Evolutionary conservation across 805 yeast species (phyloP).

Genomic region (Ogataea trehaloabstinens): DNA sequence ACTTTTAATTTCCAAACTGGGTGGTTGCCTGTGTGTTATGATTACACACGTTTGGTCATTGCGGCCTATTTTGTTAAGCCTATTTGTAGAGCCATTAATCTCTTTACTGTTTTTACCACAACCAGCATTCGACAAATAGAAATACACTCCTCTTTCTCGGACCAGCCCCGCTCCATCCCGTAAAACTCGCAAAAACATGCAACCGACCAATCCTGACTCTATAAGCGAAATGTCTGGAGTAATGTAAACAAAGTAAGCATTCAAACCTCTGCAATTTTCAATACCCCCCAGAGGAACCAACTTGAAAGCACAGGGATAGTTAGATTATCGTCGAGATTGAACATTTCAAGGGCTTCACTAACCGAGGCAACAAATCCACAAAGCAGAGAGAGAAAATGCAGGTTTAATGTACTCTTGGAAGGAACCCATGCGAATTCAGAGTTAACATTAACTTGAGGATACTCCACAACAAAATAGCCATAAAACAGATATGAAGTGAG

Average conservation of each 20-base stretch:
- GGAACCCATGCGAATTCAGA: constrained; percentile 66
- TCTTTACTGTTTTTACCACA: too few relatives aligned
- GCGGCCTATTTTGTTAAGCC: neutral
- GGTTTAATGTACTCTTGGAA: constrained; percentile 53
- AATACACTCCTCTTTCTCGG: too few relatives aligned
- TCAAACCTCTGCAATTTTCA: constrained; percentile 15
- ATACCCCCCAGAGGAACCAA: constrained; percentile 42
- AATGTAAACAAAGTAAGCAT: neutral
- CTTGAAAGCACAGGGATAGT: constrained; percentile 91
- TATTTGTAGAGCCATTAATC: too few relatives aligned
- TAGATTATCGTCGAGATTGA: constrained; percentile 84
- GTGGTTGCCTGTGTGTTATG: neutral
- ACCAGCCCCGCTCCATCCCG: too few relatives aligned
- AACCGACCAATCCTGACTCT: neutral
- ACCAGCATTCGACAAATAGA: neutral
- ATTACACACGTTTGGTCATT: neutral
- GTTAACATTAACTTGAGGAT: constrained; percentile 44
- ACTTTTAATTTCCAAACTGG: constrained; percentile 23
- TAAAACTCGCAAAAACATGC: too few relatives aligned
- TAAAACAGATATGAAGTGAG: constrained; percentile 66
- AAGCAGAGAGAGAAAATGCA: constrained; percentile 52
- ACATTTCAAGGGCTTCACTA: constrained; percentile 79
- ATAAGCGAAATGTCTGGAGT: neutral
- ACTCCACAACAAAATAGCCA: constrained; percentile 67
- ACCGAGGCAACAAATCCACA: constrained; percentile 83